Evolutionary conservation across 306 rosid genomes (phyloP), one percentile per base, ranked within the genome.

Genomic region (Datisca glomerata): DNA sequence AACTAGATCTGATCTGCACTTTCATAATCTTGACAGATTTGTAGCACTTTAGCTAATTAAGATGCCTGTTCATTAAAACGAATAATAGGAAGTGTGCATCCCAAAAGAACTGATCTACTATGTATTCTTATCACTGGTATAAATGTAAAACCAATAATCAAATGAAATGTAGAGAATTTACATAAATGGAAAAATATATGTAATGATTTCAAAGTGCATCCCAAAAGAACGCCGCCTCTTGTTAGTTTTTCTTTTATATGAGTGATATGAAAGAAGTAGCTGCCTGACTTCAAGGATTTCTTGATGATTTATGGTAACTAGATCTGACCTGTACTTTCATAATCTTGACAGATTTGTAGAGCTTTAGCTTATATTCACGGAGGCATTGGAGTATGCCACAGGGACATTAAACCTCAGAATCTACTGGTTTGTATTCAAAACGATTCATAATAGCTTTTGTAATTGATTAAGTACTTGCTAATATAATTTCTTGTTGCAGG

Each of bases 21-120:
- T 37, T 28, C 43, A 21, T 47, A 31, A 47, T 44, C 15, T 64
- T 51, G 53, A 17, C 68, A 79, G 91, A 71, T 79, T 38, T 74
- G 77, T 55, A 71, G 91, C 62, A 77, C 91, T 46, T 57, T 74
- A 57, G 77, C 80, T 36, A 74, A 79, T n/a, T n/a, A n/a, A n/a
- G n/a, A n/a, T n/a, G n/a, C n/a, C n/a, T n/a, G n/a, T n/a, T n/a
- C n/a, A n/a, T n/a, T n/a, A n/a, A n/a, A n/a, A n/a, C n/a, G n/a
- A n/a, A n/a, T n/a, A n/a, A n/a, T n/a, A n/a, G n/a, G n/a, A n/a
- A n/a, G n/a, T n/a, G n/a, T n/a, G n/a, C n/a, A n/a, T n/a, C n/a
- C n/a, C n/a, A n/a, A n/a, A n/a, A n/a, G n/a, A n/a, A n/a, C n/a
- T n/a, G n/a, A n/a, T n/a, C n/a, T n/a, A n/a, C n/a, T n/a, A n/a